Base-by-base conservation (phyloP, 495 filamentous ascomycete species). In the Podospora fimiseda region DNA sequence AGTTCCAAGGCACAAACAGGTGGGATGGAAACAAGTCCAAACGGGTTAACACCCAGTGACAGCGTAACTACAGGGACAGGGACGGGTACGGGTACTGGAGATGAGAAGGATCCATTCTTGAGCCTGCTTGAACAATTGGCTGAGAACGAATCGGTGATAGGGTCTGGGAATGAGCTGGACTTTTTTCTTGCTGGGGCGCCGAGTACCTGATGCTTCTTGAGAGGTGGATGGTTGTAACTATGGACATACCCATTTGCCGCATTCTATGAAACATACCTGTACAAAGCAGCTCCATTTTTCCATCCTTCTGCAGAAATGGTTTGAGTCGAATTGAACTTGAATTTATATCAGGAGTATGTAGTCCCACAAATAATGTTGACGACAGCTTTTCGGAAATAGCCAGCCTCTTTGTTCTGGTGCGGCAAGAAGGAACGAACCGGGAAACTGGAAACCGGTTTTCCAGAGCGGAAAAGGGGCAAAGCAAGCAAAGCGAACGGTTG, bases 41-140 rank as follows among this genome's bases (percentile, higher is more conserved):
- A 60, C 2, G 61, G 51, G 2, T 67, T 64, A 19, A 77, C 70
- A 52, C 65, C 69, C 20, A 65, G 67, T 9, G 67, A 65, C 2
- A 73, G 73, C 50, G 61, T 67, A 9, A n/a, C n/a, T n/a, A n/a
- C n/a, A n/a, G 69, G 53, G 2, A 65, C 70, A 33, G 52, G 27
- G 27, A 33, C 27, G 5, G 27, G 27, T 6, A 33, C 44, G 61
- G 66, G 49, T 2, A 49, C 59, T 6, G 61, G 53, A 11, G 72
- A 73, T 36, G 87, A 90, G 52, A 89, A 86, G 50, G 88, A 92
- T 61, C 88, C 88, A 2, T 92, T 92, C 58, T 60, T 92, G 22
- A 87, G 81, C 53, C 62, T 92, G 43, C 71, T 92, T 33, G 87
- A 92, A 62, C 87, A 90, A 70, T 68, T 92, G 51, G 86, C 87